These are phyloP conservation scores for Paramecium octaurelia DNA, from an alignment of 73 alveolate genomes.

Conservation along the genomic window DNA sequence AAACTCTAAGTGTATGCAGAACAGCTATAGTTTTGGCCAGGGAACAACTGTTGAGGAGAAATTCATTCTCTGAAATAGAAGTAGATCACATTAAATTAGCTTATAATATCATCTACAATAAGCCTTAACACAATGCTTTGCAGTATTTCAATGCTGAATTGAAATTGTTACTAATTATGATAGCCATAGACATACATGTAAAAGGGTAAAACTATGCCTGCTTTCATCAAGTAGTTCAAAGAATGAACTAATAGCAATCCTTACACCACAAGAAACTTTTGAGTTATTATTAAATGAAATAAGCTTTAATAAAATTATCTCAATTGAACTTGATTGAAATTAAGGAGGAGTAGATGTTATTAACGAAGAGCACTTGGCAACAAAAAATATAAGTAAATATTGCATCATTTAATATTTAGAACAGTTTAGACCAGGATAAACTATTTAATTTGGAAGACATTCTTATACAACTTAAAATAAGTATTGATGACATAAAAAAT, in stretches of 20 bases:
- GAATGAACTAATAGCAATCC: neutral
- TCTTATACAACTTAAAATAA: constrained; percentile 82
- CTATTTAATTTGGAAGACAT: constrained; percentile 83
- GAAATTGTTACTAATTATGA: neutral
- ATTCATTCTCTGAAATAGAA: neutral
- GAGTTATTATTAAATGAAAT: neutral
- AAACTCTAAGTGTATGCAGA: constrained; percentile 78
- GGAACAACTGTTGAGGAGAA: neutral
- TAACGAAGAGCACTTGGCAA: neutral
- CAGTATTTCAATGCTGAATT: neutral
- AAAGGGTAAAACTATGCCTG: constrained; percentile 9
- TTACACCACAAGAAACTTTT: neutral
- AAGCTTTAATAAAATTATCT: neutral
- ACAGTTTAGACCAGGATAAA: constrained; percentile 69
- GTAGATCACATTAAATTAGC: constrained; percentile 55
- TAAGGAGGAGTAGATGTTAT: neutral
- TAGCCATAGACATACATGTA: constrained; percentile 29
- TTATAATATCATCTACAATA: neutral
- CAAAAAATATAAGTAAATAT: neutral
- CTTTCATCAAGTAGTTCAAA: neutral
- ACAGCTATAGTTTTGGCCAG: constrained; percentile 83
- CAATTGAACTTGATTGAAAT: neutral
- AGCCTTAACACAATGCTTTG: neutral
- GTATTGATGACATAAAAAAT: constrained; percentile 65
- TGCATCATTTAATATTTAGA: neutral